Conservation (phyloP, 2,329 filamentous ascomycete species). For the Aspergillus sp. region DNA sequence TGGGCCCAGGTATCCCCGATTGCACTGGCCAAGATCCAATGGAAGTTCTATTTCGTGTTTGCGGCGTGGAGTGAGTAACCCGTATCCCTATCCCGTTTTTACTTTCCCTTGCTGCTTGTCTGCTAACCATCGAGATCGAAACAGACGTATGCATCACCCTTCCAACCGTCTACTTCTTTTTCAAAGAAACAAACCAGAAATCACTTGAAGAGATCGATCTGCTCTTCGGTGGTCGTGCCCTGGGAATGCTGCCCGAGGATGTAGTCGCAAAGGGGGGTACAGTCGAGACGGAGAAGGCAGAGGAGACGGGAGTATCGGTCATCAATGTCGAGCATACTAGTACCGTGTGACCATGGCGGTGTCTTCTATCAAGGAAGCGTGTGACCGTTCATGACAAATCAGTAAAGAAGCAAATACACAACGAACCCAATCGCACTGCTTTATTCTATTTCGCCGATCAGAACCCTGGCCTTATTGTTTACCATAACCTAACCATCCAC, state of each 20-base stretch:
- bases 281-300: constrained; percentile 7
- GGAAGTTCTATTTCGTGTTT: constrained; percentile 62
- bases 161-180: constrained; percentile 53
- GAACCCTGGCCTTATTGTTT: too few relatives aligned
- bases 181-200: constrained; percentile 57
- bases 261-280: constrained; percentile 2
- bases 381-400: too few relatives aligned
- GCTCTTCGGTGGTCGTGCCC: constrained; percentile 55
- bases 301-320: constrained; percentile 15
- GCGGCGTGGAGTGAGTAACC: constrained; percentile 49
- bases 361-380: neutral
- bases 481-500: too few relatives aligned
- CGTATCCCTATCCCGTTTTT: neutral
- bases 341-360: neutral
- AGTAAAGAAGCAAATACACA: too few relatives aligned
- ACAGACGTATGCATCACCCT: constrained; percentile 40
- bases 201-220: constrained; percentile 61
- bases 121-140: constrained; percentile 6
- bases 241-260: constrained; percentile 51
- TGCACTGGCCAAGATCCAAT: constrained; percentile 51
- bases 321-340: constrained; percentile 19
- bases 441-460: too few relatives aligned
- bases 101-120: neutral
- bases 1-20: constrained; percentile 62
- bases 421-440: too few relatives aligned